Evolutionary conservation across 2,329 filamentous ascomycete species (phyloP).

Genomic region (Davidsoniella australis): DNA sequence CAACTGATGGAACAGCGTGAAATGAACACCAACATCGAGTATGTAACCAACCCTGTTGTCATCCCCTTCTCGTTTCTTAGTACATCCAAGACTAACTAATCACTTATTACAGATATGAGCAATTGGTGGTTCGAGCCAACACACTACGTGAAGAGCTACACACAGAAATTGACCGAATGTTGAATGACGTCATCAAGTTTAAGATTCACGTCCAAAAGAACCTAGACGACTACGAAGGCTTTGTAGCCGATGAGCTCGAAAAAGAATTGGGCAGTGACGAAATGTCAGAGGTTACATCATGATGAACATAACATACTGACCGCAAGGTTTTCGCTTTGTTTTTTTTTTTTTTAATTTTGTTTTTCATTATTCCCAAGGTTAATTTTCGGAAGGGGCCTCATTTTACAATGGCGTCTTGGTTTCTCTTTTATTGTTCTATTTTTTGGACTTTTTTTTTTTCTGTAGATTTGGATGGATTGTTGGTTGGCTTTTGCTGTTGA

Average conservation of each 20-base stretch:
- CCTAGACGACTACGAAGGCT: conserved; percentile 84
- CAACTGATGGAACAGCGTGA: conserved; percentile 87
- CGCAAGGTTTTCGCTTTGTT: neutral
- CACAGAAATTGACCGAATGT: conserved; percentile 85
- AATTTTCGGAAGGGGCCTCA: too few relatives aligned
- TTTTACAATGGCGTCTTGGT: neutral
- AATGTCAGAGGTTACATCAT: conserved; percentile 13
- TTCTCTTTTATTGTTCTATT: neutral
- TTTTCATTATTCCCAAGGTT: neutral
- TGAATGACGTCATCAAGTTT: conserved; percentile 96
- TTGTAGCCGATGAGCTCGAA: conserved; percentile 87
- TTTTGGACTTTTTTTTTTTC: neutral
- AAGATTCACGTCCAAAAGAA: conserved; percentile 92
- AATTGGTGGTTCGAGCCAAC: conserved; percentile 69
- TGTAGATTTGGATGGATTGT: too few relatives aligned
- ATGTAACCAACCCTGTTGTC: conserved; percentile 21
- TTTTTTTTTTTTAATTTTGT: neutral
- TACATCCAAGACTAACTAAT: neutral
- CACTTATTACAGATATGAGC: conserved; percentile 53
- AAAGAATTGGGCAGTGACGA: conserved; percentile 57
- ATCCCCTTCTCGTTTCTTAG: neutral
- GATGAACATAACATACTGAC: too few relatives aligned
- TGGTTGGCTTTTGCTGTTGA: neutral
- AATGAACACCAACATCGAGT: conserved; percentile 95
- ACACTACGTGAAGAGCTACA: conserved; percentile 91